Evolutionary conservation across 164 flowering plant species (phyloP), one percentile per base, ranked within the genome.

Genomic region (Vitis rupestris): DNA sequence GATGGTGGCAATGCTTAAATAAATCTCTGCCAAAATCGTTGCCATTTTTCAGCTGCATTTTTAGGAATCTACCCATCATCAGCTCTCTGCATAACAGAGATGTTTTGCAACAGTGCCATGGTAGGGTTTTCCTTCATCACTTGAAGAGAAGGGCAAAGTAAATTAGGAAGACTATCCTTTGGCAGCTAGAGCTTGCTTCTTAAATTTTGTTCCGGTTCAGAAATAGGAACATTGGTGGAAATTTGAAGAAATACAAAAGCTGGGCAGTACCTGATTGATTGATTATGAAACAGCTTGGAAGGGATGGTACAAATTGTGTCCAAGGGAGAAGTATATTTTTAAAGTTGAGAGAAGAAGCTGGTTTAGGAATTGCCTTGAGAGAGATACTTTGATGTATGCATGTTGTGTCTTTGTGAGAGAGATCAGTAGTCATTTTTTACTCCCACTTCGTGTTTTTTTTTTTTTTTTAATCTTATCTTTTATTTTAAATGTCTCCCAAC

Each of bases 1-100:
- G 98, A 91, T 70, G 90, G 88, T 57, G 97, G 90, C 44, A 87
- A 87, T 63, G 83, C 73, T 29, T 86, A 69, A 72, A 51, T 9
- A 16, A 58, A 53, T 13, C 7, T 15, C 15, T 23, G 3, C 53
- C 17, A 49, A 56, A n/a, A 8, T n/a, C 16, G 63, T 63, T n/a
- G 37, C 16, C 14, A 50, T 59, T 59, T 30, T 58, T 49, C 15
- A 31, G 44, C 44, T 31, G 44, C 7, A 31, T 31, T 31, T 4
- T 31, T 31, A 31, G 44, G 44, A 31, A 31, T 31, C 44, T 31
- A 31, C 44, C 44, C 44, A 31, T 31, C 44, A 31, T 31, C 6
- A 2, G 8, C 44, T 31, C 7, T 4, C 44, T 31, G 44, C 4
- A 31, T 31, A 31, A 31, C 44, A 31, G 17, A 29, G 29, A 29